Evolutionary conservation across 129 eudicot species (phyloP).

Genomic region (Silybum marianum): DNA sequence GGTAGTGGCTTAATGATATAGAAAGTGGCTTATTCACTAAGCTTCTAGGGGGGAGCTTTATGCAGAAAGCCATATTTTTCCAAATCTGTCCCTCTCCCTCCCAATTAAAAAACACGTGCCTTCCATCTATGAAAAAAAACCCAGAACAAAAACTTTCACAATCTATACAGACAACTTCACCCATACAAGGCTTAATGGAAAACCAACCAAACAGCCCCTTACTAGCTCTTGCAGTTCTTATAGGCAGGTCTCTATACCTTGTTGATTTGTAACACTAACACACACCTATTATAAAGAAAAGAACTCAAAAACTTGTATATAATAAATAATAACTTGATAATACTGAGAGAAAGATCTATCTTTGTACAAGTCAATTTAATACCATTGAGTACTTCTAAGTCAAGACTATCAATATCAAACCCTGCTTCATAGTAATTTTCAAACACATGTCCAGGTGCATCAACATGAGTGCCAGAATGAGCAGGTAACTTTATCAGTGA

Average conservation of each 20-base stretch:
- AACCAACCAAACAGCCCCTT: no score
- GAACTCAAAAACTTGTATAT: not conserved
- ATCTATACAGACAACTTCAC: no score
- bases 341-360: not conserved
- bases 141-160: no score
- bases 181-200: no score
- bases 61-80: no score
- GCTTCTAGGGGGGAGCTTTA: no score
- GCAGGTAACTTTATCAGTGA: conserved; percentile 65
- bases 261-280: not conserved
- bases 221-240: not conserved
- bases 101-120: no score
- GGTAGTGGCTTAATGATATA: no score
- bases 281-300: not conserved
- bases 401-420: conserved; percentile 76
- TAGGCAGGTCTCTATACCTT: not conserved
- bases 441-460: conserved; percentile 86
- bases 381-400: conserved; percentile 72
- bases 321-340: not conserved
- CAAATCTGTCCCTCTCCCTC: no score
- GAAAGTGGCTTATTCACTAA: no score
- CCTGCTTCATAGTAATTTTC: conserved; percentile 76
- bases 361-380: not conserved
- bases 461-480: conserved; percentile 91
- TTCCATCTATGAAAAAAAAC: no score